Evolutionary conservation across 2,329 filamentous ascomycete species (phyloP).

Genomic region (Aspergillus costaricaensis): DNA sequence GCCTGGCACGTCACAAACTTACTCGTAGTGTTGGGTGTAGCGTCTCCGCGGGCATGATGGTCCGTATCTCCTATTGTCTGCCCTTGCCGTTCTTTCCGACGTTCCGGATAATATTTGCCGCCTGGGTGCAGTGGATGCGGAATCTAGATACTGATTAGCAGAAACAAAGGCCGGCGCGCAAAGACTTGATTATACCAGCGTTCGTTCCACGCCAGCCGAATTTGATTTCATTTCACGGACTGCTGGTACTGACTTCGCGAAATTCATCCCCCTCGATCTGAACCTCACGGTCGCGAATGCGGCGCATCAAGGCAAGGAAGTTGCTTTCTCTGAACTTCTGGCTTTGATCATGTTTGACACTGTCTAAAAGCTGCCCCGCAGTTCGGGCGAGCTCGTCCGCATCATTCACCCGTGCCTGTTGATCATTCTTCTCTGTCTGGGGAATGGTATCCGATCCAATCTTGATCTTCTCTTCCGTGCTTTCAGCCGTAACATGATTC

Average conservation of each 20-base stretch:
- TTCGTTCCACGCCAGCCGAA: conserved; percentile 38
- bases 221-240: conserved; percentile 39
- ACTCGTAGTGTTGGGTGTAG: conserved; percentile 23
- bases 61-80: conserved; percentile 3
- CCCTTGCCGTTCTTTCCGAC: conserved; percentile 20
- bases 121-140: conserved; percentile 50
- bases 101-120: conserved; percentile 47
- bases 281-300: conserved; percentile 71
- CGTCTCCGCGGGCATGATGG: conserved; percentile 5
- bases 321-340: conserved; percentile 77
- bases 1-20: conserved; percentile 24
- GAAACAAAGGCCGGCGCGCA: conserved; percentile 31
- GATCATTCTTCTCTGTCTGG: conserved; percentile 36
- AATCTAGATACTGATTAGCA: conserved; percentile 41
- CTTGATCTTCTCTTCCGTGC: conserved; percentile 30
- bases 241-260: conserved; percentile 49
- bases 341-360: conserved; percentile 67
- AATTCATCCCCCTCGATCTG: conserved; percentile 68
- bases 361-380: conserved; percentile 69
- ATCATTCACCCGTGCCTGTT: conserved; percentile 45
- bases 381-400: conserved; percentile 71
- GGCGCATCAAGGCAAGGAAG: conserved; percentile 76
- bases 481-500: not conserved
- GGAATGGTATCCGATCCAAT: conserved; percentile 49
- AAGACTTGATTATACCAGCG: conserved; percentile 40